Base-by-base conservation (phyloP, 805 yeast species). In the Yarrowia porcina region DNA sequence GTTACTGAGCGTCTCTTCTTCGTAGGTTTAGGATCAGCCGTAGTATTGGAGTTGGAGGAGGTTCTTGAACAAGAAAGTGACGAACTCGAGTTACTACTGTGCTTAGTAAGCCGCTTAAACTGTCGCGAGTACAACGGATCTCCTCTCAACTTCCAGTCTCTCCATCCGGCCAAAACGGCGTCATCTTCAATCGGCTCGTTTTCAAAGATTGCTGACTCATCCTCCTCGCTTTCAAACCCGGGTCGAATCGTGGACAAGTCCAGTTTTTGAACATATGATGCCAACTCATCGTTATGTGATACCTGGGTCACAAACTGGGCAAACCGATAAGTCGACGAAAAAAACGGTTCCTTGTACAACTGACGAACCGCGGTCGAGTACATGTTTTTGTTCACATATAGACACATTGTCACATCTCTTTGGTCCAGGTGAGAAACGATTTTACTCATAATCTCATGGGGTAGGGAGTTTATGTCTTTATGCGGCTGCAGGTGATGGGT, bases 71-170 rank as follows among this genome's bases (percentile, higher is more conserved):
- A 49, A 27, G 39, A 32, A 20, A 33, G 15, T 1, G 21, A 13
- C 0, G 56, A 47, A 7, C 9, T 13, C 8, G 39, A 32, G 30
- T 13, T 15, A 20, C n/a, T 15, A 7, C 21, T 1, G 23, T 39
- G 61, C 11, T 41, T 56, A 13, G 49, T 56, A 8, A 39, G 28
- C 9, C 61, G 38, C n/a, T 56, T 56, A 15, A 56, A 39, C 47
- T 41, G 61, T 1, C 47, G 71, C 1, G 81, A 78, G 69, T 86
- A 87, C 35, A 88, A 72, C 0, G 93, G 89, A 73, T 87, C 91
- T 59, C 81, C 82, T 65, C 89, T 80, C 69, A 81, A 86, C 69
- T 89, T 87, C 96, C 96, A 90, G 72, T 90, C 97, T 71, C 97
- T 80, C 97, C 97, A 90, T 10, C 93, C 87, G 0, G 96, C 96